phyloP scores from a whole-genome alignment of 1,284 basidiomycete genomes.

The Apiotrichum laibachii region DNA sequence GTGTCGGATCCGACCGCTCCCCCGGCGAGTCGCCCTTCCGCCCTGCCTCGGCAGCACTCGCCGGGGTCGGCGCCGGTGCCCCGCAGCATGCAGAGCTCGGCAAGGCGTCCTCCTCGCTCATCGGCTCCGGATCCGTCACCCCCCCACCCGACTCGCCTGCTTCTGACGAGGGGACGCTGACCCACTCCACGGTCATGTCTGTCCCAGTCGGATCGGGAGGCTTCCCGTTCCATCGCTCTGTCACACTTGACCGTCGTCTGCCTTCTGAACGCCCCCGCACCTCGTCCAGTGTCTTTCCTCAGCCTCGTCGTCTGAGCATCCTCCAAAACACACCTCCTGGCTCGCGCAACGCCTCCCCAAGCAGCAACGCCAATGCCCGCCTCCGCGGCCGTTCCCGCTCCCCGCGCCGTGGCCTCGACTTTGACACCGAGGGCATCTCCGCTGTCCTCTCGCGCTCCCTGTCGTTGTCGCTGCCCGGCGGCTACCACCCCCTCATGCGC shows the following conservation, averaged over 20 bases:
- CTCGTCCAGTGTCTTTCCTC: constrained; percentile 19
- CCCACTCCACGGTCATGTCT: not conserved
- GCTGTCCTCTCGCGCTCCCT: constrained; percentile 37
- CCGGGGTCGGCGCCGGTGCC: not conserved
- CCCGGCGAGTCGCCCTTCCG: not conserved
- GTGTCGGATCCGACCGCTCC: not conserved
- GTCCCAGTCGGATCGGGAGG: constrained; percentile 4
- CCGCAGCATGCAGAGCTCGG: not conserved
- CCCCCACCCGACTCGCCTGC: not conserved
- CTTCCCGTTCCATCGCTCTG: constrained; percentile 1
- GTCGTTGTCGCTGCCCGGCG: constrained; percentile 15
- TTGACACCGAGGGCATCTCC: constrained; percentile 36
- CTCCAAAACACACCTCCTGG: constrained; percentile 41
- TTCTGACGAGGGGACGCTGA: not conserved
- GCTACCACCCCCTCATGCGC: constrained; percentile 15
- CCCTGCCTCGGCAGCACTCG: too few species aligned
- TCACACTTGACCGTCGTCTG: not conserved
- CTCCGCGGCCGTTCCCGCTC: constrained; percentile 24
- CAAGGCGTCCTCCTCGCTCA: too few species aligned
- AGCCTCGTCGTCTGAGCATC: constrained; percentile 29
- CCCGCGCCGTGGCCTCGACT: constrained; percentile 26
- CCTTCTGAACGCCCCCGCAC: not conserved
- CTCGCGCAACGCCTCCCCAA: constrained; percentile 34
- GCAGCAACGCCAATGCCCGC: constrained; percentile 11
- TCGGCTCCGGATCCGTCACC: not conserved